These are phyloP conservation scores for Chiua virens DNA, from an alignment of 768 basidiomycete genomes.

Conservation along the genomic window DNA sequence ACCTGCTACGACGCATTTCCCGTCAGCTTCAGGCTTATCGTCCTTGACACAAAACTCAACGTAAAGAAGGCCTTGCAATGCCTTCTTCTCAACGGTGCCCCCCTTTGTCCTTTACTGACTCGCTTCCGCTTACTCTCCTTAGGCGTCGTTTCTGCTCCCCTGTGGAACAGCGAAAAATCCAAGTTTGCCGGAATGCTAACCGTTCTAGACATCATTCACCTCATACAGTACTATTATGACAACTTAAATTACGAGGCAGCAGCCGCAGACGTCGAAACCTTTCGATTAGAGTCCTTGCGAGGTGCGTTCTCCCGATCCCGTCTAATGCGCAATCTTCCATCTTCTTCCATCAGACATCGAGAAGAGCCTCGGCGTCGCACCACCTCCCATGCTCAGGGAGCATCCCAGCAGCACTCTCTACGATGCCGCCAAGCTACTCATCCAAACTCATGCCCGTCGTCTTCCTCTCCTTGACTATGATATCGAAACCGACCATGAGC, in stretches of 20 bases:
- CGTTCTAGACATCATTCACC: constrained; percentile 97
- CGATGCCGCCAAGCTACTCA: constrained; percentile 86
- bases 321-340: constrained; percentile 8
- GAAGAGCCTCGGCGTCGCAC: constrained; percentile 85
- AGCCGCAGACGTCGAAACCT: constrained; percentile 87
- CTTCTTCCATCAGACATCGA: constrained; percentile 73
- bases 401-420: constrained; percentile 87
- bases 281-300: constrained; percentile 85
- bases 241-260: constrained; percentile 81
- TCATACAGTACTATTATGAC: constrained; percentile 97
- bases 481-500: constrained; percentile 90
- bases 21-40: constrained; percentile 94
- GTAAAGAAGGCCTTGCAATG: constrained; percentile 95
- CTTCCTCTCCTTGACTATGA: constrained; percentile 93
- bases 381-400: constrained; percentile 86
- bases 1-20: constrained; percentile 97
- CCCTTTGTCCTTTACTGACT: not conserved
- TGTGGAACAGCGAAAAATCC: constrained; percentile 95
- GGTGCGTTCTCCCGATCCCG: constrained; percentile 48
- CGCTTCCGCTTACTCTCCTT: constrained; percentile 1
- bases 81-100: constrained; percentile 72
- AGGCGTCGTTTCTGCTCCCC: constrained; percentile 97
- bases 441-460: constrained; percentile 93
- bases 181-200: constrained; percentile 98
- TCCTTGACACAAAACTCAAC: constrained; percentile 92